Conservation (phyloP, 192 early-diverging fungal genomes). For the Coemansia sp. region DNA sequence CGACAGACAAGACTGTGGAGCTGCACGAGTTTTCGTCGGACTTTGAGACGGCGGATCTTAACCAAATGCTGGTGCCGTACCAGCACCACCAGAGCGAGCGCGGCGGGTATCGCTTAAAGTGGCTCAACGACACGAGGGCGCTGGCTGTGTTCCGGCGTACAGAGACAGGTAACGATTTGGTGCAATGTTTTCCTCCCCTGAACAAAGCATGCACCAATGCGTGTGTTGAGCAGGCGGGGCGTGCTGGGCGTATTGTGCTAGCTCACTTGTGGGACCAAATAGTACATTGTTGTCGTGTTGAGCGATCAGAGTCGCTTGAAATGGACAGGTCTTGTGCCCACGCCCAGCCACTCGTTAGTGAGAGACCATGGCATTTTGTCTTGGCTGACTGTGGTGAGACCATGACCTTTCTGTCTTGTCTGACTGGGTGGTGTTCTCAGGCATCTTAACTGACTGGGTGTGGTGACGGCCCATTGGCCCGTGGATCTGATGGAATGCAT, state of each 20-base stretch:
- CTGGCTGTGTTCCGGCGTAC: conserved; percentile 54
- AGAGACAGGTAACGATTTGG: conserved; percentile 42
- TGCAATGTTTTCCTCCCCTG: background rate
- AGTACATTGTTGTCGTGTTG: conserved; percentile 1
- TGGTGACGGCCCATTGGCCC: conserved; percentile 13
- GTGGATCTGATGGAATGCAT: conserved; percentile 4
- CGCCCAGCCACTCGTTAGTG: background rate
- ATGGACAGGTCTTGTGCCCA: background rate
- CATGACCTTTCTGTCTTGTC: background rate
- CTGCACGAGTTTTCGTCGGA: conserved; percentile 53
- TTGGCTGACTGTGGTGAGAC: background rate
- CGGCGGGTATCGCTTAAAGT: conserved; percentile 57
- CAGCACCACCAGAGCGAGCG: conserved; percentile 54
- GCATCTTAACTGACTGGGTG: background rate
- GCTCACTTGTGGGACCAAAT: background rate
- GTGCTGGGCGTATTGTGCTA: background rate
- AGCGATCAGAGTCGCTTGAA: background rate
- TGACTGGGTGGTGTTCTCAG: background rate
- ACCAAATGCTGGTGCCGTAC: conserved; percentile 58
- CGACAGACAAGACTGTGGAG: conserved; percentile 54
- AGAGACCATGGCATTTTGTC: background rate
- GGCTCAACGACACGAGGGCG: conserved; percentile 55
- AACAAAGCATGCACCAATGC: background rate
- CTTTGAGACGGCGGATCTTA: conserved; percentile 55
- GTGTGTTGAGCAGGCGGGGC: background rate